These are phyloP conservation scores for Urochloa ruziziensis DNA, from an alignment of 176 grass and related monocot genomes.

Conservation along the genomic window DNA sequence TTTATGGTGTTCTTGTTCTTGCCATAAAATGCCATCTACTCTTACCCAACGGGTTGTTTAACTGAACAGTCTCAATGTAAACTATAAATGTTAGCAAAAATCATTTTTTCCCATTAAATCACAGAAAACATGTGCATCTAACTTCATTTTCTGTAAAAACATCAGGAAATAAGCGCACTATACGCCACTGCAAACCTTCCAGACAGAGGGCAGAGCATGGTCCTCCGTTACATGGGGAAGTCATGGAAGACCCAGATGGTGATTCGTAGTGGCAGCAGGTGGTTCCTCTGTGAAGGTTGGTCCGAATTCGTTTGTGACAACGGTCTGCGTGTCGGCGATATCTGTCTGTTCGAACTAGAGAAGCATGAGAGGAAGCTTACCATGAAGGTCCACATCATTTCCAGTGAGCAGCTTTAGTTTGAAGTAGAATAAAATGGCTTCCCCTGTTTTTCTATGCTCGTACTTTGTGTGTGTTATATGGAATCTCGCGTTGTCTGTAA, in stretches of 20 bases:
- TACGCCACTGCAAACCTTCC: conserved; percentile 19
- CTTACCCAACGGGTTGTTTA: background rate
- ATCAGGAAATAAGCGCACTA: conserved; percentile 13
- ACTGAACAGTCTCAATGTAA: background rate
- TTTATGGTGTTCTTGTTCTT: background rate
- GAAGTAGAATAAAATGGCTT: too few relatives aligned
- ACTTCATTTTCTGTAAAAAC: background rate
- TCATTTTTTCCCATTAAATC: background rate
- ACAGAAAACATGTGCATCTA: background rate
- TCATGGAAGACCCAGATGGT: background rate
- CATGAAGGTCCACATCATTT: conserved; percentile 41
- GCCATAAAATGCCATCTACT: background rate
- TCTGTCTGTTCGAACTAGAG: conserved; percentile 52
- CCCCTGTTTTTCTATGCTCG: too few relatives aligned
- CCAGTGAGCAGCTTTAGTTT: background rate
- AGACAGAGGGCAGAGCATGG: background rate
- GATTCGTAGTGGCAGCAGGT: background rate
- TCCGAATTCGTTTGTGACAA: conserved; percentile 38
- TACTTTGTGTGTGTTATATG: background rate
- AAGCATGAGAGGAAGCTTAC: conserved; percentile 14
- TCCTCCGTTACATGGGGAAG: background rate
- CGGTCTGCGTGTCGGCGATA: conserved; percentile 29
- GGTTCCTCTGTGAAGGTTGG: conserved; percentile 19
- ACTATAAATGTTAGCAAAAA: background rate
- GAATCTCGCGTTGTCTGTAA: background rate